A percentile compares a stretch with the other conserved stretches of the same genome.
Conservation (phyloP, 805 yeast species). For the Starmerella apicola region DNA sequence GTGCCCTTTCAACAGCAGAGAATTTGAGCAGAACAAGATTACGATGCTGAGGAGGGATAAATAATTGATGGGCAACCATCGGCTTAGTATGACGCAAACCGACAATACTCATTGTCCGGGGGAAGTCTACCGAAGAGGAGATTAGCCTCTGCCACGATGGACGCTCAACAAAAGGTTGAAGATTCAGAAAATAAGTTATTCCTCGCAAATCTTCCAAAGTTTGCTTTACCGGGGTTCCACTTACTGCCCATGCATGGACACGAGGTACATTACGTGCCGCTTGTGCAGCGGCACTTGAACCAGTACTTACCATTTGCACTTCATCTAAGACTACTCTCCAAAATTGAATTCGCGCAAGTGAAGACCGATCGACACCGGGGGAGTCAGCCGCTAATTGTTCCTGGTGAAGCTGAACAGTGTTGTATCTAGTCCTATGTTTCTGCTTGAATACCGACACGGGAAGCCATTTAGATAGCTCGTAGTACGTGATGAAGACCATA, state of each 20-base stretch:
- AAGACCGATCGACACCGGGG: conserved; percentile 36
- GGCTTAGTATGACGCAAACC: conserved; percentile 74
- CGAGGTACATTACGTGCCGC: conserved; percentile 72
- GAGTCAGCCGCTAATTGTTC: conserved; percentile 17
- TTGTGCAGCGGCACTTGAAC: conserved; percentile 61
- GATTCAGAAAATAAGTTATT: conserved; percentile 50
- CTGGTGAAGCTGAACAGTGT: background rate
- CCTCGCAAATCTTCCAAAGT: conserved; percentile 58
- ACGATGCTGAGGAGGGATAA: conserved; percentile 67
- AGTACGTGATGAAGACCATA: conserved; percentile 69
- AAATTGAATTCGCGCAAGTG: conserved; percentile 68
- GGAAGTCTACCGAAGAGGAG: conserved; percentile 33
- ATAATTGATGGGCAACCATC: conserved; percentile 65
- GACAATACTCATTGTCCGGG: conserved; percentile 39
- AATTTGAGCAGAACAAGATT: conserved; percentile 60
- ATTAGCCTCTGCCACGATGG: conserved; percentile 33
- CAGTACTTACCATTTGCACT: conserved; percentile 80
- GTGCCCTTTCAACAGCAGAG: conserved; percentile 72
- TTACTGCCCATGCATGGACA: conserved; percentile 91
- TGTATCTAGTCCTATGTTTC: conserved; percentile 28
- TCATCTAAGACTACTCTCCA: conserved; percentile 89
- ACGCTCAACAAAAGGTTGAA: conserved; percentile 49
- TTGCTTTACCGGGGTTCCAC: conserved; percentile 81
- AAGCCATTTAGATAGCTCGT: conserved; percentile 57
- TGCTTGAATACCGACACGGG: conserved; percentile 69